Percentiles rank a stretch among this genome's conserved stretches.
Conservation (phyloP, 305 asterid species). For the Fraxinus paxiana region DNA sequence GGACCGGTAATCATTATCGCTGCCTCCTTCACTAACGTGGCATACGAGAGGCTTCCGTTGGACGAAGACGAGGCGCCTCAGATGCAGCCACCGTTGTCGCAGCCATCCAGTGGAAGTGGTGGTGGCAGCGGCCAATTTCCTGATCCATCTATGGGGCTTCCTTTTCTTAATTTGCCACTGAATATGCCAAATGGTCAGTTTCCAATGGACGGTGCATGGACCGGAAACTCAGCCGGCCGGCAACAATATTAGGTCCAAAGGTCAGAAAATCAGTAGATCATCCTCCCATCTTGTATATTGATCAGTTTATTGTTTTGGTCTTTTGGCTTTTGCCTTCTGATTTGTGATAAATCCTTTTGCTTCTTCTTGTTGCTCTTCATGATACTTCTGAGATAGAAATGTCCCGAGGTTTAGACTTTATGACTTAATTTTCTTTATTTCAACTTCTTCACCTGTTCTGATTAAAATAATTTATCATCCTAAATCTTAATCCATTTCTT, state of each 20-base stretch:
- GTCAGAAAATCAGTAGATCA: slow-evolving; percentile 32
- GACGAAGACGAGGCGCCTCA: slow-evolving; percentile 62
- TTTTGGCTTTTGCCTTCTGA: slow-evolving; percentile 12
- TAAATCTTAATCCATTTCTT: slow-evolving; percentile 21
- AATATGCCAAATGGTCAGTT: slow-evolving; percentile 39
- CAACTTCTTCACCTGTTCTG: slow-evolving; percentile 29
- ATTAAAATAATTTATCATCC: slow-evolving; percentile 19
- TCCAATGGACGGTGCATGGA: slow-evolving; percentile 71
- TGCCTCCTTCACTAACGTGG: slow-evolving; percentile 79
- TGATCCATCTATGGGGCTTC: slow-evolving; percentile 45
- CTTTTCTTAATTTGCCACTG: slow-evolving; percentile 46
- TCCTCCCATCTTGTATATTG: slow-evolving; percentile 44
- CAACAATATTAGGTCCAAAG: slow-evolving; percentile 54
- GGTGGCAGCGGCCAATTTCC: slow-evolving; percentile 29
- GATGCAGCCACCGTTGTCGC: slow-evolving; percentile 45
- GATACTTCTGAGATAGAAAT: slow-evolving; percentile 28
- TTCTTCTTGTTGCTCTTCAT: slow-evolving; percentile 18
- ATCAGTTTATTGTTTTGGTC: slow-evolving; percentile 12
- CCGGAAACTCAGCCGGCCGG: slow-evolving; percentile 50
- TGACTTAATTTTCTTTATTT: slow-evolving; percentile 28
- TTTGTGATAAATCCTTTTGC: slow-evolving; percentile 19
- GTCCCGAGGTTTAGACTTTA: slow-evolving; percentile 25
- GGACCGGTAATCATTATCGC: slow-evolving; percentile 78
- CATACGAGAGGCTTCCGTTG: slow-evolving; percentile 73
- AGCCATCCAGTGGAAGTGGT: slow-evolving; percentile 32